These are phyloP conservation scores for Nothophoma quercina DNA, from an alignment of 2,329 filamentous ascomycete genomes.

Conservation along the genomic window DNA sequence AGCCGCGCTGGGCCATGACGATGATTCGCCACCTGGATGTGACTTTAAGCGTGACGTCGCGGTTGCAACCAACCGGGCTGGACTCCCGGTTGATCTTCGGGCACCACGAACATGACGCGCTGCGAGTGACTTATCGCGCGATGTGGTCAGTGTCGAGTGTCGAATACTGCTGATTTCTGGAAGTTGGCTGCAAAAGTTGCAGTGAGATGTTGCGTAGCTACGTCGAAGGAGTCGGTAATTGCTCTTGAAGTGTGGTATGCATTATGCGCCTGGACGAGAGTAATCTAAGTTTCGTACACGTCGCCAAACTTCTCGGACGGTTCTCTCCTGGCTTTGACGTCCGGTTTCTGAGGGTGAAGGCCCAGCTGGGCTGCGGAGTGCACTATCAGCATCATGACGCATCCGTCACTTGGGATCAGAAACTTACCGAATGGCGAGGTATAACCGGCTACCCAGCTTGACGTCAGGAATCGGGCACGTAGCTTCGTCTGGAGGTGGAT, in stretches of 20 bases:
- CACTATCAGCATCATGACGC: neutral
- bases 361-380: slow-evolving; percentile 65
- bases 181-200: neutral
- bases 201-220: neutral
- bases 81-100: slow-evolving; percentile 5
- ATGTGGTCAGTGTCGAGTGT: neutral
- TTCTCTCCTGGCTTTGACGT: slow-evolving; percentile 71
- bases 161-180: neutral
- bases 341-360: slow-evolving; percentile 68
- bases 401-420: neutral
- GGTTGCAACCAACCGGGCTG: slow-evolving; percentile 5
- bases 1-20: slow-evolving; percentile 18
- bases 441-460: slow-evolving; percentile 71
- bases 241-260: slow-evolving; percentile 2
- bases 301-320: slow-evolving; percentile 76
- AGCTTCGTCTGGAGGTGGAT: slow-evolving; percentile 67
- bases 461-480: slow-evolving; percentile 66
- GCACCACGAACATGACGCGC: neutral
- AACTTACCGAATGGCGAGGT: slow-evolving; percentile 70
- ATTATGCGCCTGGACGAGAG: slow-evolving; percentile 65
- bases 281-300: slow-evolving; percentile 73
- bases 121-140: neutral
- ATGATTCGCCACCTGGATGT: slow-evolving; percentile 22
- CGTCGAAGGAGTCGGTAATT: slow-evolving; percentile 39
- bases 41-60: slow-evolving; percentile 14